Evolutionary conservation across 2,329 filamentous ascomycete genomes (phyloP).

Genomic region (Talaromyces sp.): DNA sequence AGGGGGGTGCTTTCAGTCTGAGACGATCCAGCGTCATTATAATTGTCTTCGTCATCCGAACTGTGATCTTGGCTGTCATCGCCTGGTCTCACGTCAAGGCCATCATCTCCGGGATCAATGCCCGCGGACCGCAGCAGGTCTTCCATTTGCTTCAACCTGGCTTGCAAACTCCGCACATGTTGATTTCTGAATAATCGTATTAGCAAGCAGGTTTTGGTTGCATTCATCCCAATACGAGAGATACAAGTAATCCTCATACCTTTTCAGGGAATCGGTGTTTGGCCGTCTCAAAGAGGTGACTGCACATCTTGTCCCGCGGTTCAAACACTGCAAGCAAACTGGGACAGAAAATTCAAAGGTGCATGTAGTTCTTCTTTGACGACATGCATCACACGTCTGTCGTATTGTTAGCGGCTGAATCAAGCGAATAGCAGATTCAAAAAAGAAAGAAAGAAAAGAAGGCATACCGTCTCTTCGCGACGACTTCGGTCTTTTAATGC

Average conservation of each 20-base stretch:
- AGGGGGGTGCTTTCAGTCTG: background rate
- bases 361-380: conserved; percentile 6
- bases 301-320: conserved; percentile 2
- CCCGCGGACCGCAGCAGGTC: conserved; percentile 7
- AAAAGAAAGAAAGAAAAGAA: background rate
- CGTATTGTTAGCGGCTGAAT: background rate
- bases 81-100: background rate
- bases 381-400: conserved; percentile 10
- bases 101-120: conserved; percentile 7
- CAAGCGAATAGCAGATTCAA: background rate
- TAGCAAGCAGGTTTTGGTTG: background rate
- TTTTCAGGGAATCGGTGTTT: conserved; percentile 9
- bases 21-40: background rate
- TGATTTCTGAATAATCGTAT: background rate
- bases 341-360: conserved; percentile 4
- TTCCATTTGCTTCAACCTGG: conserved; percentile 7
- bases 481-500: background rate
- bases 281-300: background rate
- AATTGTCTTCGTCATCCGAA: conserved; percentile 1
- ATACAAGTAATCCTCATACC: background rate
- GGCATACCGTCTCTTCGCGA: conserved; percentile 1
- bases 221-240: background rate
- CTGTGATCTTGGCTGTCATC: background rate
- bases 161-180: conserved; percentile 1
- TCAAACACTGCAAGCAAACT: conserved; percentile 4